Evolutionary conservation across 148 eudicot species (phyloP), one percentile per base, ranked within the genome.

Genomic region (Silene latifolia): DNA sequence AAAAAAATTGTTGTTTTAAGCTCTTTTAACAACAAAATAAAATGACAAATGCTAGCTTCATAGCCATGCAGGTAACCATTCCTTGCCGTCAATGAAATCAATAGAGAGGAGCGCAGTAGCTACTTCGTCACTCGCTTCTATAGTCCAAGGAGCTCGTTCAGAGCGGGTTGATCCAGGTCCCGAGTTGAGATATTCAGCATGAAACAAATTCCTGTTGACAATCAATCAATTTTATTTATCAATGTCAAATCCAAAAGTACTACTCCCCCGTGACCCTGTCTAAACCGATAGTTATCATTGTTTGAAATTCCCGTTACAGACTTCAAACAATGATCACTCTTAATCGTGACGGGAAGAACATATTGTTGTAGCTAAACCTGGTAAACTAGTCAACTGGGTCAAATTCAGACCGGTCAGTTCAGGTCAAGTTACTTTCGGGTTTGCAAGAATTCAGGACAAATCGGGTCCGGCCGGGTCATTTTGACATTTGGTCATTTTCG

Each of bases 121-220:
- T 72, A 85, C 93, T 69, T 82, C 69, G 17, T 85, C 82, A 8
- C 21, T 78, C 1, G 92, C 80, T 42, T 80, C 79, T 9, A 73
- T 87, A 18, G 87, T 64, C 98, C 98, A 93, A 0, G 74, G 48
- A 14, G 84, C 90, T 27, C 97, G 80, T 0, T 77, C 74, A 0
- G 9, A 11, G 0, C 87, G 48, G 29, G 51, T 73, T 5, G 98
- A 80, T 75, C 97, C 98, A 9, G 98, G 98, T 70, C 98, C 98
- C 2, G 79, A 63, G 71, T 91, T 87, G 6, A 75, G 74, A 64
- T 89, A 88, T 79, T 93, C 98, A 14, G 85, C 95, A 0, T 85
- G 92, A 80, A 63, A 85, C 24, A 93, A 24, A 21, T 91, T 79
- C 2, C 98, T 93, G 89, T 48, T 68, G 17, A 19, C 78, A 76